Conservation (phyloP, 176 grass and related monocot species). For the Oryza meyeriana region DNA sequence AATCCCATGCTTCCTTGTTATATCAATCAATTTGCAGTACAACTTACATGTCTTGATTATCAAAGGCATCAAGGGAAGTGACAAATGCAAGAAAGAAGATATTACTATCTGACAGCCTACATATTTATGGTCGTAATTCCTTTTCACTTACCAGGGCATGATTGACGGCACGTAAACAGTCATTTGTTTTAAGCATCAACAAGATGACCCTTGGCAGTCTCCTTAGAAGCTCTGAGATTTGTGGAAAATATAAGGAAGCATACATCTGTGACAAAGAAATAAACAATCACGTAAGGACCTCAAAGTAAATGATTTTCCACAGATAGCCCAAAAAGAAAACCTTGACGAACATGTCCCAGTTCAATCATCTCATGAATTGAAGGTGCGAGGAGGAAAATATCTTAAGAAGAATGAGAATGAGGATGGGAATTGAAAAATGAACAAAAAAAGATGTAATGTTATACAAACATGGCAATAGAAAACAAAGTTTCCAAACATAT, state of each 20-base stretch:
- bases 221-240: conserved; percentile 86
- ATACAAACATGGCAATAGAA: not conserved
- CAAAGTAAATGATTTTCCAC: not conserved
- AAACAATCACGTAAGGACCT: conserved; percentile 6
- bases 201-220: conserved; percentile 89
- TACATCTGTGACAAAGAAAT: conserved; percentile 55
- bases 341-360: not conserved
- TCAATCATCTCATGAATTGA: not conserved
- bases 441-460: not conserved
- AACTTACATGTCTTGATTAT: not conserved
- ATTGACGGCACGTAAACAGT: conserved; percentile 88
- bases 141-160: conserved; percentile 64
- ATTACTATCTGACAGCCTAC: not conserved
- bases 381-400: not conserved
- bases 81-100: conserved; percentile 8
- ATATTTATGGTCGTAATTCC: conserved; percentile 5
- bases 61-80: not conserved
- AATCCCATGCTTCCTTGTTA: not conserved
- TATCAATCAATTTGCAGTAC: not conserved
- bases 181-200: conserved; percentile 98
- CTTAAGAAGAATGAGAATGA: not conserved
- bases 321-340: conserved; percentile 10
- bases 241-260: conserved; percentile 68
- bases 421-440: not conserved
- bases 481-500: not conserved